Evolutionary conservation across 176 grass and related monocot genomes (phyloP).

Genomic region (Pontederia crassipes): DNA sequence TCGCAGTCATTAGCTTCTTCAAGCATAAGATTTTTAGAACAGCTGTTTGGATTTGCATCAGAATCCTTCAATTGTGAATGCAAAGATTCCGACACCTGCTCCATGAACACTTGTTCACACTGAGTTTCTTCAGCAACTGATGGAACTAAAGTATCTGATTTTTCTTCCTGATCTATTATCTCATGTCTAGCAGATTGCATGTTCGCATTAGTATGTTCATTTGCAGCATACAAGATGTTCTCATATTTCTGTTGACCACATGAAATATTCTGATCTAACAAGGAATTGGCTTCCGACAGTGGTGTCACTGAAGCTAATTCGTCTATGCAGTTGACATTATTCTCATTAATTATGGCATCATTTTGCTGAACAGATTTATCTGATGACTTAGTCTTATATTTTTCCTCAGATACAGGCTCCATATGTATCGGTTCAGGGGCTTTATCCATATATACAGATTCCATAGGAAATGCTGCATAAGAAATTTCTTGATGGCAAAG

Average conservation of each 20-base stretch:
- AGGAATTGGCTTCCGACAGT: constrained; percentile 6
- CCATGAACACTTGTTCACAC: not conserved
- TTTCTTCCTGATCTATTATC: not conserved
- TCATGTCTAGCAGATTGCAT: too few relatives aligned
- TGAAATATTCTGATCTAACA: constrained; percentile 19
- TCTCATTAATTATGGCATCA: constrained; percentile 14
- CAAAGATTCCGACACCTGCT: not conserved
- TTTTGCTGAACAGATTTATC: not conserved
- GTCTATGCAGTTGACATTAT: constrained; percentile 11
- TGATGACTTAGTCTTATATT: constrained; percentile 20
- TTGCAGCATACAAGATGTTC: constrained; percentile 13
- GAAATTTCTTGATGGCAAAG: constrained; percentile 90
- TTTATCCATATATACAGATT: constrained; percentile 36
- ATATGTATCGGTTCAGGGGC: not conserved
- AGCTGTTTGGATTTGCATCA: not conserved
- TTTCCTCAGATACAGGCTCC: constrained; percentile 18
- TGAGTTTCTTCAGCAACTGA: not conserved
- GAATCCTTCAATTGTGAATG: constrained; percentile 13
- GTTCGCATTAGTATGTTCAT: not conserved
- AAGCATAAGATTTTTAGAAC: constrained; percentile 3
- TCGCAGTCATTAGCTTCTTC: not conserved
- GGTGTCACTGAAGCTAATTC: constrained; percentile 10
- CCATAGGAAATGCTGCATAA: constrained; percentile 40
- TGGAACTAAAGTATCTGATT: not conserved
- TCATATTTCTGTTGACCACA: constrained; percentile 20